These are phyloP conservation scores for Exophiala viscosa DNA, from an alignment of 2,329 filamentous ascomycete species.

Conservation along the genomic window DNA sequence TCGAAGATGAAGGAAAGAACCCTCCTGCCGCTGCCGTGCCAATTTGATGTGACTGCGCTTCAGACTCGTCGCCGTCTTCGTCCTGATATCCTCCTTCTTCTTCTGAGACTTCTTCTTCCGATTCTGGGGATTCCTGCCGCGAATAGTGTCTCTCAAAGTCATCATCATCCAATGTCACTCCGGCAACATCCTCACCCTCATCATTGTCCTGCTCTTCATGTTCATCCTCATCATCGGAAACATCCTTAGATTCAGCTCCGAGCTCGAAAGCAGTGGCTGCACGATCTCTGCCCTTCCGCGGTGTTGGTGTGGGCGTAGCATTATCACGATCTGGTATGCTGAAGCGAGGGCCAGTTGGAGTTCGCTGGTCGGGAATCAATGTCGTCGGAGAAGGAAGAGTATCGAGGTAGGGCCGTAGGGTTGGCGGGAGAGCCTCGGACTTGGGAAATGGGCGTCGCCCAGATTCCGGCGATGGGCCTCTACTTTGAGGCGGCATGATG, in stretches of 20 bases:
- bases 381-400: slow-evolving; percentile 26
- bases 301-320: slow-evolving; percentile 14
- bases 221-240: slow-evolving; percentile 6
- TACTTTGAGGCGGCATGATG: slow-evolving; percentile 26
- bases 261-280: slow-evolving; percentile 18
- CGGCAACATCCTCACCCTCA: slow-evolving; percentile 15
- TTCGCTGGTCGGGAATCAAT: slow-evolving; percentile 21
- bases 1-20: slow-evolving; percentile 7
- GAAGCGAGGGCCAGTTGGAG: slow-evolving; percentile 20
- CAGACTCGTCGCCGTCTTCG: slow-evolving; percentile 12
- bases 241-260: slow-evolving; percentile 10
- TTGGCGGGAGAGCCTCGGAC: slow-evolving; percentile 17
- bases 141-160: slow-evolving; percentile 48
- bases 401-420: slow-evolving; percentile 25
- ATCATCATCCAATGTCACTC: slow-evolving; percentile 35
- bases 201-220: slow-evolving; percentile 3
- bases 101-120: slow-evolving; percentile 11
- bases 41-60: slow-evolving; percentile 14
- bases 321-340: slow-evolving; percentile 15
- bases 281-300: slow-evolving; percentile 3
- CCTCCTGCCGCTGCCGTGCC: slow-evolving; percentile 1
- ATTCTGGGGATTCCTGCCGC: slow-evolving; percentile 38
- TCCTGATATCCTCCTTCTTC: slow-evolving; percentile 22
- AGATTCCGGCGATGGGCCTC: slow-evolving; percentile 17
- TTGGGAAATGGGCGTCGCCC: slow-evolving; percentile 10